A percentile compares a stretch with the other conserved stretches of the same genome.
Conservation (phyloP, 257 asterid genomes). For the Striga asiatica region DNA sequence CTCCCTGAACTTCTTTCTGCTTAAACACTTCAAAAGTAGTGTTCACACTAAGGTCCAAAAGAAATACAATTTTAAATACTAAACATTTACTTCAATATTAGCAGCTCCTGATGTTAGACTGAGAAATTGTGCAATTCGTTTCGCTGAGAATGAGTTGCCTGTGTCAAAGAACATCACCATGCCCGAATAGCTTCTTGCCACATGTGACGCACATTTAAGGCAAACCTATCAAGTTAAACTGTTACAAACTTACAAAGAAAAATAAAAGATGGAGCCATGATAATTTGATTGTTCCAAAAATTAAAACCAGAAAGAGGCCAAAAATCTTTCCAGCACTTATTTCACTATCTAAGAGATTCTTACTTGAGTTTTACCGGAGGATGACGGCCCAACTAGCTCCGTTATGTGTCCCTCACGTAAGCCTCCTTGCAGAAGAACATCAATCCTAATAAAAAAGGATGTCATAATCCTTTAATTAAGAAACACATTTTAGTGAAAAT, state of each 20-base stretch:
- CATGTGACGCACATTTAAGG: conserved; percentile 56
- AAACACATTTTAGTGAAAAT: background rate
- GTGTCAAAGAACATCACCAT: conserved; percentile 66
- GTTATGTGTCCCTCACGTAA: conserved; percentile 52
- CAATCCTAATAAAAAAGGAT: conserved; percentile 41
- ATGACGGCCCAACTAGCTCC: conserved; percentile 85
- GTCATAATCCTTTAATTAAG: background rate
- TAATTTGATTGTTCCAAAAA: background rate
- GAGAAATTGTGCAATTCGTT: conserved; percentile 56
- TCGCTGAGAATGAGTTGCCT: conserved; percentile 75
- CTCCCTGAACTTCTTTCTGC: background rate
- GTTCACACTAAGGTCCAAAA: conserved; percentile 3
- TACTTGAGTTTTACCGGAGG: conserved; percentile 94
- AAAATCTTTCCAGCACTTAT: background rate
- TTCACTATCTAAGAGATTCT: conserved; percentile 7
- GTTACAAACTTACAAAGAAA: background rate
- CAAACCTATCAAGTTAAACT: conserved; percentile 42
- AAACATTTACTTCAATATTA: conserved; percentile 30
- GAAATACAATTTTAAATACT: conserved; percentile 2
- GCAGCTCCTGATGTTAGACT: conserved; percentile 27
- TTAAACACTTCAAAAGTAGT: conserved; percentile 2
- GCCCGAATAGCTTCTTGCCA: conserved; percentile 40
- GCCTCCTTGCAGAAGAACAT: conserved; percentile 70
- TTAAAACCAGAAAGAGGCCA: background rate
- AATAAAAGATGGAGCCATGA: conserved; percentile 2